These are phyloP conservation scores for Infundibulicybe gibba DNA, from an alignment of 768 basidiomycete species.

Conservation along the genomic window DNA sequence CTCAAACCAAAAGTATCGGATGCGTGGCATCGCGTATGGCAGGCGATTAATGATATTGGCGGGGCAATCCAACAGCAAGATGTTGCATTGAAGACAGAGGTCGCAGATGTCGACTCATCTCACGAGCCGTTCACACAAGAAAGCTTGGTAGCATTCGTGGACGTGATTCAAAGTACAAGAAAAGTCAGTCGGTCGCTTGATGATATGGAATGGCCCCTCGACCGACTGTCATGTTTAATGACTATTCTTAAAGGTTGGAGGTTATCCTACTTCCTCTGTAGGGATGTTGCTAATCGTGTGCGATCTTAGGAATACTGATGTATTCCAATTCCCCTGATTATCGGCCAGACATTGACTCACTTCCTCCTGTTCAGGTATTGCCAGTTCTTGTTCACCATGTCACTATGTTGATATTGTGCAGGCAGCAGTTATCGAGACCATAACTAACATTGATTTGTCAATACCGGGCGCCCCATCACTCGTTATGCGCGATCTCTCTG, in stretches of 20 bases:
- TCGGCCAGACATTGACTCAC: constrained; percentile 78
- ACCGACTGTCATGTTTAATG: constrained; percentile 66
- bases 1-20: constrained; percentile 38
- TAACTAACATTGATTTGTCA: constrained; percentile 64
- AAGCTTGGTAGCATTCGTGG: constrained; percentile 77
- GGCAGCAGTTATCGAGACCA: constrained; percentile 67
- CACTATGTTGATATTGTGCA: constrained; percentile 24
- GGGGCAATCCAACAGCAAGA: constrained; percentile 36
- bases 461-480: constrained; percentile 63
- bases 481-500: constrained; percentile 79
- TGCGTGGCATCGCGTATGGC: constrained; percentile 66
- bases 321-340: constrained; percentile 85
- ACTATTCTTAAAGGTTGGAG: constrained; percentile 67
- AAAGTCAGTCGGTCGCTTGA: constrained; percentile 43
- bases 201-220: constrained; percentile 61
- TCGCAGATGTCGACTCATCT: constrained; percentile 10
- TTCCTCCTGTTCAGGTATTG: constrained; percentile 75
- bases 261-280: neutral
- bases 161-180: constrained; percentile 62
- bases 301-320: constrained; percentile 59
- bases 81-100: constrained; percentile 13
- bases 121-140: constrained; percentile 74
- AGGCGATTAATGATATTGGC: constrained; percentile 64
- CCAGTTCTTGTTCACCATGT: neutral
- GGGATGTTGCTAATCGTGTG: neutral